Evolutionary conservation across 805 yeast species (phyloP).

Genomic region (Myxozyma melibiosi): DNA sequence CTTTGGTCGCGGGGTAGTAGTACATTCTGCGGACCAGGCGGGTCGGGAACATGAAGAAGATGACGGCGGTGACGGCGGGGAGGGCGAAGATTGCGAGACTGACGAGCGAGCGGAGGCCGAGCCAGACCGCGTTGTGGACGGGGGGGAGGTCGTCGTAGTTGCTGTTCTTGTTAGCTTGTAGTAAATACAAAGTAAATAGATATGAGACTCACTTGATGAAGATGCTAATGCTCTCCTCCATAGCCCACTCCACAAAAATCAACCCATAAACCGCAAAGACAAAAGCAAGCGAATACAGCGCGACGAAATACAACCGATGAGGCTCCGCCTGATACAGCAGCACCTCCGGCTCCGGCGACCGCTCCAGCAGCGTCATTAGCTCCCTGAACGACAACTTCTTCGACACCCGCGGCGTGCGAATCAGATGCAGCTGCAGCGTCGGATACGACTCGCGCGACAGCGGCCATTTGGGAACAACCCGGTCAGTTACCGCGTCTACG

Average conservation of each 20-base stretch:
- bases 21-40: slow-evolving; percentile 72
- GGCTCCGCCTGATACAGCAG: slow-evolving; percentile 82
- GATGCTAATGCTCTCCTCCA: slow-evolving; percentile 43
- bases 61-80: slow-evolving; percentile 48
- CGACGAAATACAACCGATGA: slow-evolving; percentile 71
- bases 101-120: slow-evolving; percentile 44
- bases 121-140: slow-evolving; percentile 44
- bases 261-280: slow-evolving; percentile 71
- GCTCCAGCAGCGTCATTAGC: slow-evolving; percentile 59
- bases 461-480: slow-evolving; percentile 36
- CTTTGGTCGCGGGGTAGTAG: slow-evolving; percentile 50
- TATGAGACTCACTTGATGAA: slow-evolving; percentile 9
- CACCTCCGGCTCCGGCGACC: slow-evolving; percentile 61
- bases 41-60: slow-evolving; percentile 61
- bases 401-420: slow-evolving; percentile 66
- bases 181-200: background rate
- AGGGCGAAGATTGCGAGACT: slow-evolving; percentile 45
- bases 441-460: slow-evolving; percentile 33
- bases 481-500: slow-evolving; percentile 21
- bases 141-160: slow-evolving; percentile 53
- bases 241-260: slow-evolving; percentile 58
- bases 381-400: slow-evolving; percentile 57
- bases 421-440: slow-evolving; percentile 30
- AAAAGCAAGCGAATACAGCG: slow-evolving; percentile 67
- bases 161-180: background rate